Evolutionary conservation across 176 grass and related monocot species (phyloP), one percentile per base, ranked within the genome.

Genomic region (Dactylis glomerata): DNA sequence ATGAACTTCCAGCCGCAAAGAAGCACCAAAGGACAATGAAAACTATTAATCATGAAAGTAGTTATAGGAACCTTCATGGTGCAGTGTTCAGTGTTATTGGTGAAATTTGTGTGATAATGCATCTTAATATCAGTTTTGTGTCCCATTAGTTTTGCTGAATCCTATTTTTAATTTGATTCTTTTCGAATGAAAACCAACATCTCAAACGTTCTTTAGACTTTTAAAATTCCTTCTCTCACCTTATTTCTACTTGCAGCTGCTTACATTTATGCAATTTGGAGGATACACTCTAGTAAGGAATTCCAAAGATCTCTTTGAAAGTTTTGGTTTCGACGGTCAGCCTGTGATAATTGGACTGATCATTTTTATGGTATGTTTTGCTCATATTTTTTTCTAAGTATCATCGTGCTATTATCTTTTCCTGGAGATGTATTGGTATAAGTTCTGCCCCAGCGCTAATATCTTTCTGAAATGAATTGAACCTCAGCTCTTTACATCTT

Each of bases 251-350:
- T 68, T 80, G 65, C 89, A 99, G 97, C 82, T 92, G 50, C 93
- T 99, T 78, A 94, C 91, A 79, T 92, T 99, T 92, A 83, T 99
- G 27, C 97, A 99, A 96, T 99, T 99, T 84, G 97, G 93, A 94
- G 97, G 93, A 78, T 99, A 99, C 73, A 92, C 93, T 41, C 86
- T 99, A 78, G 91, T 99, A 76, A 96, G 97, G 82, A 99, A 99
- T 86, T 99, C 97, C 5, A 99, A 89, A 86, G 93, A 99, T 87
- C 97, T 99, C 22, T 99, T 92, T 85, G 80, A 89, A 78, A 99
- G 97, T 89, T 99, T 99, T 86, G 96, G 96, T 68, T 99, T 99
- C 0, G 71, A 91, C 41, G 89, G 92, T 40, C 91, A 96, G 64
- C 97, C 97, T 78, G 87, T 96, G 83, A 93, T 99, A 83, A 96